phyloP scores from a whole-genome alignment of 2,329 filamentous ascomycete species.

The Ascosphaera apis region DNA sequence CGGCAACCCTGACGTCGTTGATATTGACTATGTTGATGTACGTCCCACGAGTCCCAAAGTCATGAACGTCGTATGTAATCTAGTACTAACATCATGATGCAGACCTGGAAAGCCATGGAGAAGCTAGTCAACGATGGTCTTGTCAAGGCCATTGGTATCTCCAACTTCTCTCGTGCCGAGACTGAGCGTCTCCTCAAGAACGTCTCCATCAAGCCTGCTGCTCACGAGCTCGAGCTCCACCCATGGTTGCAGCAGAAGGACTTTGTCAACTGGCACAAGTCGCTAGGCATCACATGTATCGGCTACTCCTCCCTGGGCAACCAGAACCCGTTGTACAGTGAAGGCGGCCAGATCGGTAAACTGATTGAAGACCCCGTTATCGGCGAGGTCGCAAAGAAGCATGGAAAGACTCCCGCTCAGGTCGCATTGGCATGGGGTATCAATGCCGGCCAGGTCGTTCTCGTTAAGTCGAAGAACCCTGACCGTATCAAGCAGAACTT shows the following conservation, averaged over 20 bases:
- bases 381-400: constrained; percentile 28
- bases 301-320: constrained; percentile 34
- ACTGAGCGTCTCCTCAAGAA: constrained; percentile 5
- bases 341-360: constrained; percentile 21
- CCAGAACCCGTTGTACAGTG: constrained; percentile 26
- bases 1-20: constrained; percentile 19
- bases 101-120: constrained; percentile 43
- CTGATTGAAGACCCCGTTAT: constrained; percentile 29
- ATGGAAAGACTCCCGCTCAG: constrained; percentile 28
- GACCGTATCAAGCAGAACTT: constrained; percentile 21
- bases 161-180: constrained; percentile 6
- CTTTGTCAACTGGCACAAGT: constrained; percentile 27
- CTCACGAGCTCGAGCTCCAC: constrained; percentile 30
- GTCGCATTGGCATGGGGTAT: constrained; percentile 33
- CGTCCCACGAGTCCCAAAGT: constrained; percentile 2
- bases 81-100: constrained; percentile 2
- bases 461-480: constrained; percentile 29
- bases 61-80: not conserved
- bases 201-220: constrained; percentile 22
- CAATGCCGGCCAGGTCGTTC: constrained; percentile 26
- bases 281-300: constrained; percentile 29
- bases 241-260: constrained; percentile 28
- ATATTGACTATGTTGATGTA: constrained; percentile 27
- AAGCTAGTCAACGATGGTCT: constrained; percentile 33
- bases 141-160: constrained; percentile 44